Conservation (phyloP, 768 basidiomycete species). For the Suillus spraguei region DNA sequence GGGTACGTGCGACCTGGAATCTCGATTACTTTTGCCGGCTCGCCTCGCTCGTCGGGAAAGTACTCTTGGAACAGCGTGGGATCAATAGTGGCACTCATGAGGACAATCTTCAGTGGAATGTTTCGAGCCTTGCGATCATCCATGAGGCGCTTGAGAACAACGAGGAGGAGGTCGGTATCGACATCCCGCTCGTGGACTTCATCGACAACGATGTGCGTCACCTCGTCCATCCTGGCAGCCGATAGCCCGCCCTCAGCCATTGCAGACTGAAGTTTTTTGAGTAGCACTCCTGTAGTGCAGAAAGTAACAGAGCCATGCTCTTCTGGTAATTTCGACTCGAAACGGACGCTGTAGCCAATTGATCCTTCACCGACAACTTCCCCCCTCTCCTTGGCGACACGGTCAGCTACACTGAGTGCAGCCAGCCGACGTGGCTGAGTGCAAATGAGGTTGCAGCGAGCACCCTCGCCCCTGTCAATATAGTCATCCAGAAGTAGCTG, state of each 20-base stretch:
- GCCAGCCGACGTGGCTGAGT: conserved; percentile 93
- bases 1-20: conserved; percentile 93
- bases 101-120: conserved; percentile 79
- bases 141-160: conserved; percentile 84
- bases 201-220: conserved; percentile 92
- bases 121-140: conserved; percentile 69
- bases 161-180: conserved; percentile 88
- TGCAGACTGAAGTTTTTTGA: conserved; percentile 81
- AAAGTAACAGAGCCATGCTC: conserved; percentile 86
- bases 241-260: conserved; percentile 45
- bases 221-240: conserved; percentile 59
- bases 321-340: conserved; percentile 79
- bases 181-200: conserved; percentile 97
- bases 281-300: conserved; percentile 90
- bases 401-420: conserved; percentile 88
- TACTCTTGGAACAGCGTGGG: conserved; percentile 87
- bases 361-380: conserved; percentile 63
- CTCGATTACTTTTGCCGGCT: conserved; percentile 70
- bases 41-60: conserved; percentile 65
- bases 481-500: conserved; percentile 88
- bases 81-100: conserved; percentile 98
- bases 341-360: conserved; percentile 92
- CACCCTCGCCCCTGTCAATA: conserved; percentile 78
- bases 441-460: conserved; percentile 86
- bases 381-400: conserved; percentile 87